Conservation (phyloP, 1,284 basidiomycete species). For the Irpex sp. region DNA sequence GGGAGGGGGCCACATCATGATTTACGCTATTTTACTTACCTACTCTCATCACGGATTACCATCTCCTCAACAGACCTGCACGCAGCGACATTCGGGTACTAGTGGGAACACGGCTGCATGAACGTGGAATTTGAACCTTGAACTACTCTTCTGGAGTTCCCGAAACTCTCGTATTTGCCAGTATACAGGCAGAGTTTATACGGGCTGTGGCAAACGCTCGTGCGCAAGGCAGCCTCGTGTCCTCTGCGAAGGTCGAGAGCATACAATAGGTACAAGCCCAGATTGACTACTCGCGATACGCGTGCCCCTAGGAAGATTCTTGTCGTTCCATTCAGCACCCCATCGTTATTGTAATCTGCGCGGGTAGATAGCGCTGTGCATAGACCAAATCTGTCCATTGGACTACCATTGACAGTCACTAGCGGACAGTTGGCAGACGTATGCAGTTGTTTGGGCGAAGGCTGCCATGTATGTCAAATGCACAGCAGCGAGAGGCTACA, state of each 20-base stretch:
- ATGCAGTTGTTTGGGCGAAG: no score
- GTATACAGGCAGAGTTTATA: no score
- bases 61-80: neutral
- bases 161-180: no score
- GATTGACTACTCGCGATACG: slow-evolving; percentile 11
- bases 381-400: neutral
- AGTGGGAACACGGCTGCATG: neutral
- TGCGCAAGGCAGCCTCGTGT: neutral
- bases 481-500: no score
- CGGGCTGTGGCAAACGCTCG: neutral
- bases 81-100: neutral
- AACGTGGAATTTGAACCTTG: neutral
- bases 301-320: neutral
- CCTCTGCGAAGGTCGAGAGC: neutral
- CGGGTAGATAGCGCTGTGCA: neutral
- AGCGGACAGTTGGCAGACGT: no score
- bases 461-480: no score
- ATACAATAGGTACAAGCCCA: neutral
- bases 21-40: neutral
- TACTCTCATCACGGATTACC: neutral
- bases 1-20: neutral
- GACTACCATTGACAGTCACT: neutral
- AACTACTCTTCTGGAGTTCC: neutral
- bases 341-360: slow-evolving; percentile 7
- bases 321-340: neutral